phyloP scores from a whole-genome alignment of 805 yeast genomes.

The Scheffersomyces ergatensis region DNA sequence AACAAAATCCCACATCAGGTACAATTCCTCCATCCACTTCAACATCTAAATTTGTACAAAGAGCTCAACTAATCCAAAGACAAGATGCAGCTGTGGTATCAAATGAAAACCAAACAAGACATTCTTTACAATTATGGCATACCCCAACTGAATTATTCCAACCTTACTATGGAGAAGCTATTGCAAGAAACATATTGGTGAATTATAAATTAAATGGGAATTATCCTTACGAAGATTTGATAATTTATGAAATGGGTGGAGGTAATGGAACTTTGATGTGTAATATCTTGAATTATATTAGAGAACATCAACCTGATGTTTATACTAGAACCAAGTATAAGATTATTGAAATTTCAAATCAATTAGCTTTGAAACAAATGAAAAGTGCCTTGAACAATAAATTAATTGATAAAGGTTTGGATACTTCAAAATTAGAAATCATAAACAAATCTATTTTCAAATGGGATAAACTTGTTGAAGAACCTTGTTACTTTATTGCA shows the following conservation, averaged over 20 bases:
- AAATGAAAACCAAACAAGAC: slow-evolving; percentile 15
- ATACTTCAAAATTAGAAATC: slow-evolving; percentile 55
- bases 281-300: slow-evolving; percentile 65
- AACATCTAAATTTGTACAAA: slow-evolving; percentile 24
- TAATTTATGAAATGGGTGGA: slow-evolving; percentile 85
- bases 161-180: slow-evolving; percentile 81
- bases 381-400: slow-evolving; percentile 32
- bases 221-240: slow-evolving; percentile 68
- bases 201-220: slow-evolving; percentile 63
- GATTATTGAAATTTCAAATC: slow-evolving; percentile 68
- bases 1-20: not conserved
- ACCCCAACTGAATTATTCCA: slow-evolving; percentile 85
- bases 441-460: slow-evolving; percentile 74
- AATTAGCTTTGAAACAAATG: slow-evolving; percentile 58
- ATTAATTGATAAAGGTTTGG: slow-evolving; percentile 41
- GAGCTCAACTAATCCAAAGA: slow-evolving; percentile 24
- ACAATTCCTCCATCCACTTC: slow-evolving; percentile 2
- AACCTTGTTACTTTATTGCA: slow-evolving; percentile 76
- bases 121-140: slow-evolving; percentile 75
- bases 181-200: slow-evolving; percentile 75
- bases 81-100: slow-evolving; percentile 11
- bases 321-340: slow-evolving; percentile 65
- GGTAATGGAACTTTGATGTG: slow-evolving; percentile 87
- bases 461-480: slow-evolving; percentile 59
- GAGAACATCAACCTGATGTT: slow-evolving; percentile 66